These are phyloP conservation scores for Dicorynia guianensis DNA, from an alignment of 306 rosid genomes.

Conservation along the genomic window DNA sequence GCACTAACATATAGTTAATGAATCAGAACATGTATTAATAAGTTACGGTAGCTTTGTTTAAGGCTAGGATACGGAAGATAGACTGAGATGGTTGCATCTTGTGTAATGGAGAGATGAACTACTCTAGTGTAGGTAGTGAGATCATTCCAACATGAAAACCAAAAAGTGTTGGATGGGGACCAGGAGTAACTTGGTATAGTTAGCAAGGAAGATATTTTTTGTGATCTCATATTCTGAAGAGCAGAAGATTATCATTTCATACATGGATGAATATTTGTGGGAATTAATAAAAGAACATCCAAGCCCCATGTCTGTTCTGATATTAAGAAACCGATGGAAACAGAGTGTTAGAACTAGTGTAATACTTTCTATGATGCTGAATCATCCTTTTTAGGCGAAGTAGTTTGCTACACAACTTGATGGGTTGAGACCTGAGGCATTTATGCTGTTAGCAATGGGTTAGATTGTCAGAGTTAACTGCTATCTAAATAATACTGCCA, in stretches of 20 bases:
- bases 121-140: slow-evolving; percentile 19
- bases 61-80: slow-evolving; percentile 19
- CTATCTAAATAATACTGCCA: too few relatives aligned
- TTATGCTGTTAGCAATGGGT: slow-evolving; percentile 20
- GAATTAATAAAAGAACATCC: slow-evolving; percentile 28
- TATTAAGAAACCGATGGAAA: background rate
- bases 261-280: background rate
- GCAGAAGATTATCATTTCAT: too few relatives aligned
- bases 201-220: slow-evolving; percentile 10
- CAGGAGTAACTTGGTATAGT: slow-evolving; percentile 16
- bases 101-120: background rate
- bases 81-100: slow-evolving; percentile 15
- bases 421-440: slow-evolving; percentile 22
- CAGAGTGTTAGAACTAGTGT: background rate
- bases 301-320: slow-evolving; percentile 15
- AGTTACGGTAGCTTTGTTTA: background rate
- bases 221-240: too few relatives aligned
- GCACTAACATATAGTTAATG: slow-evolving; percentile 9
- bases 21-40: slow-evolving; percentile 10
- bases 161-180: slow-evolving; percentile 8
- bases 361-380: slow-evolving; percentile 8
- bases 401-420: slow-evolving; percentile 3
- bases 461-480: background rate
- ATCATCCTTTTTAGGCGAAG: slow-evolving; percentile 12
- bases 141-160: slow-evolving; percentile 24